These are phyloP conservation scores for Erucastrum elatum DNA, from an alignment of 345 rosid species.

Conservation along the genomic window DNA sequence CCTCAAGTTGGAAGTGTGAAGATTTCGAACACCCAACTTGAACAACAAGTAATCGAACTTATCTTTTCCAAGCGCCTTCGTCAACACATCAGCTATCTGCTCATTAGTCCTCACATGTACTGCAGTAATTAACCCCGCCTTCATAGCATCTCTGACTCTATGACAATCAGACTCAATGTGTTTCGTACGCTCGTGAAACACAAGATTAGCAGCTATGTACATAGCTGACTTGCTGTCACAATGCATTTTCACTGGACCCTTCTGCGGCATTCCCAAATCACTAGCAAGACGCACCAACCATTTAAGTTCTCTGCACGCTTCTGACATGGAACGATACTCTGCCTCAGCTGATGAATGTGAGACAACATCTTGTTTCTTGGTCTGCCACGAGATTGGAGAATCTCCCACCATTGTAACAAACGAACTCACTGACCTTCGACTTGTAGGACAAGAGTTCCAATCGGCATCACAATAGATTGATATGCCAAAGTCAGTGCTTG, in stretches of 20 bases:
- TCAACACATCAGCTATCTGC: neutral
- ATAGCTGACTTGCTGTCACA: neutral
- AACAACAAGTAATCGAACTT: neutral
- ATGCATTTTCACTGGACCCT: neutral
- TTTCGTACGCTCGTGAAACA: neutral
- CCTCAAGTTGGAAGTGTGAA: neutral
- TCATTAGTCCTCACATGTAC: neutral
- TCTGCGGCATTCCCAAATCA: neutral
- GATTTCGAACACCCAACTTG: neutral
- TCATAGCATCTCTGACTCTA: neutral
- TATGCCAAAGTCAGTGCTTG: neutral
- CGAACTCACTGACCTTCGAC: neutral
- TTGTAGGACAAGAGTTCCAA: neutral
- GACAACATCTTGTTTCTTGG: neutral
- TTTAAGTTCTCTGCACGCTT: neutral
- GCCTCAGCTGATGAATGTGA: neutral
- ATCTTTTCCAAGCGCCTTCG: neutral
- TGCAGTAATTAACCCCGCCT: neutral
- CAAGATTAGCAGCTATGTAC: neutral
- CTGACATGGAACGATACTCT: neutral
- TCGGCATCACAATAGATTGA: neutral
- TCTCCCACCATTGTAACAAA: neutral
- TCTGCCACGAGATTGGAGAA: neutral
- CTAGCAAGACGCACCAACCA: neutral
- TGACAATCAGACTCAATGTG: neutral